Conservation (phyloP, 768 basidiomycete species). For the Kwoniella sp. region DNA sequence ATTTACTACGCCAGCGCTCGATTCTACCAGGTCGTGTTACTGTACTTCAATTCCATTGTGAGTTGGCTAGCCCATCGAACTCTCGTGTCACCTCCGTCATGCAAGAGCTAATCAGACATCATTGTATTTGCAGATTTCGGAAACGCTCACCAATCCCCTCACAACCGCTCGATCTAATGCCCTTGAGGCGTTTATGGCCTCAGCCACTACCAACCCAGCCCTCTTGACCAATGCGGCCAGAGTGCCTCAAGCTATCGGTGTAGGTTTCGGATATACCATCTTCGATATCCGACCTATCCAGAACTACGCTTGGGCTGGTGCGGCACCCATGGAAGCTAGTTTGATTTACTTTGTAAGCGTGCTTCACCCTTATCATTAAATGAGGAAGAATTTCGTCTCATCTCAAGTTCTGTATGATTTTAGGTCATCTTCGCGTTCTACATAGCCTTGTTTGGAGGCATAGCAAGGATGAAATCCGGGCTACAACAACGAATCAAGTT, state of each 20-base stretch:
- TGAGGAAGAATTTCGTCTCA: background rate
- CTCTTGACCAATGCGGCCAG: conserved; percentile 32
- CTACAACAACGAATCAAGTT: conserved; percentile 37
- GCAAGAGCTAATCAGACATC: background rate
- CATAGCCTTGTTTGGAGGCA: conserved; percentile 27
- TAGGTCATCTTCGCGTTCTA: conserved; percentile 54
- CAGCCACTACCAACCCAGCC: conserved; percentile 33
- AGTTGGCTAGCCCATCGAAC: conserved; percentile 6
- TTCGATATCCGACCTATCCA: conserved; percentile 44
- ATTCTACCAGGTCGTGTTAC: conserved; percentile 49
- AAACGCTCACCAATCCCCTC: conserved; percentile 25
- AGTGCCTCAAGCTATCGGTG: conserved; percentile 49
- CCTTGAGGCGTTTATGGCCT: conserved; percentile 31
- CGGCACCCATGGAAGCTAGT: conserved; percentile 53
- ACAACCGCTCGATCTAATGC: conserved; percentile 41
- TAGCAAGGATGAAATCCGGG: conserved; percentile 37
- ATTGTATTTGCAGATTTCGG: conserved; percentile 25
- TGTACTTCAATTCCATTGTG: conserved; percentile 48
- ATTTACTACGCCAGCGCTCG: conserved; percentile 46
- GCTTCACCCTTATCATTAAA: background rate
- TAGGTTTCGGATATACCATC: conserved; percentile 46
- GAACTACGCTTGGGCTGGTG: conserved; percentile 46
- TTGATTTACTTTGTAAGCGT: conserved; percentile 47
- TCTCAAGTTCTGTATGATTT: too few species aligned
- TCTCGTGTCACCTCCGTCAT: background rate